Conservation (phyloP, 1,284 basidiomycete genomes). For the Microbotryum intermedium region DNA sequence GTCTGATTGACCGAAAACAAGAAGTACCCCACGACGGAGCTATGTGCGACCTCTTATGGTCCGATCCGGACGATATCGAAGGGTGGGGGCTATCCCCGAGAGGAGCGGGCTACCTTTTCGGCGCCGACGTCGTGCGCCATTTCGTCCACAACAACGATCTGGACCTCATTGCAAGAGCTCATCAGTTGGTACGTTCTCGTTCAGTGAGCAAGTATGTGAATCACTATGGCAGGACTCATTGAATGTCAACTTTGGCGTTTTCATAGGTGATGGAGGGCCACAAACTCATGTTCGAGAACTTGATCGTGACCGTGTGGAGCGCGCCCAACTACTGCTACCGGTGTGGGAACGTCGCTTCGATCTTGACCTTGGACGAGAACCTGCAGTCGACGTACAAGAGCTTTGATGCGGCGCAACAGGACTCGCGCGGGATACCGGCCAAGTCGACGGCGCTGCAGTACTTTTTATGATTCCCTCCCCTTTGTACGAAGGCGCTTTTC, state of each 20-base stretch:
- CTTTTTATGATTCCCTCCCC: background rate
- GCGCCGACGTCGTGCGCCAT: conserved; percentile 77
- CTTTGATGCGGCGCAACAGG: conserved; percentile 57
- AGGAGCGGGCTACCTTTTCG: conserved; percentile 92
- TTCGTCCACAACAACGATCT: conserved; percentile 89
- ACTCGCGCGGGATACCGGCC: conserved; percentile 28
- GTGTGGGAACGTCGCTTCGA: conserved; percentile 91
- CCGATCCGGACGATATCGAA: conserved; percentile 89
- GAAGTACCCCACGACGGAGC: conserved; percentile 99
- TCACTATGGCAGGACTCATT: too few species aligned
- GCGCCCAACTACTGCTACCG: conserved; percentile 98
- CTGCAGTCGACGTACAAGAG: conserved; percentile 86
- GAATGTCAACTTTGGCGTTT: background rate
- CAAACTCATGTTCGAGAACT: conserved; percentile 93
- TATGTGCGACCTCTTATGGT: conserved; percentile 98
- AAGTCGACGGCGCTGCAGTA: conserved; percentile 16
- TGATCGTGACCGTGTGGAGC: conserved; percentile 97
- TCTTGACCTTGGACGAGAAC: conserved; percentile 83
- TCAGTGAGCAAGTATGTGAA: too few species aligned
- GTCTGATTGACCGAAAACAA: conserved; percentile 89
- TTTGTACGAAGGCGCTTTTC: background rate
- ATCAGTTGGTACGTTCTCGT: conserved; percentile 66
- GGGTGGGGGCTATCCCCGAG: conserved; percentile 96
- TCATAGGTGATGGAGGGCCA: conserved; percentile 73
- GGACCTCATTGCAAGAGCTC: conserved; percentile 90